phyloP scores from a whole-genome alignment of 352 stramenopile species.

The Globisporangium paroecandrum region DNA sequence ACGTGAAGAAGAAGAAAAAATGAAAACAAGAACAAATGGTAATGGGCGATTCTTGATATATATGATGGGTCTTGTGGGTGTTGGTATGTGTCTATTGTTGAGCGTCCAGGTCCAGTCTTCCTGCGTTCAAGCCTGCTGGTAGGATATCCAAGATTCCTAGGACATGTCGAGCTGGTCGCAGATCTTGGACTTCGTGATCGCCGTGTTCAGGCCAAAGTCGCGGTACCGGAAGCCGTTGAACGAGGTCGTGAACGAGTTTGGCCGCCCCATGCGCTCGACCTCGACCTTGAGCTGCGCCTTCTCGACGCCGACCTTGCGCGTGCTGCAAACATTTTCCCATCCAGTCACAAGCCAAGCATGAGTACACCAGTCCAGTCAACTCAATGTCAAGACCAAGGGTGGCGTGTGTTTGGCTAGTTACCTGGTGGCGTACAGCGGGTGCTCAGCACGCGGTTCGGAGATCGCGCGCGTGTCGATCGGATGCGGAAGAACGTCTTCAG shows the following conservation, averaged over 20 bases:
- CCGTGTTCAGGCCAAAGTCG: constrained; percentile 79
- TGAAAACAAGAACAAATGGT: constrained; percentile 11
- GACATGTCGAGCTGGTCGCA: constrained; percentile 61
- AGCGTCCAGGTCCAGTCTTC: background rate
- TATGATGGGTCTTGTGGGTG: background rate
- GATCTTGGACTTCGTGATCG: constrained; percentile 78
- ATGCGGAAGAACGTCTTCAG: constrained; percentile 49
- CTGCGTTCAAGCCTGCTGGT: background rate
- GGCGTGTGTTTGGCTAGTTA: constrained; percentile 13
- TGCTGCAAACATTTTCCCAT: constrained; percentile 20
- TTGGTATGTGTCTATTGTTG: background rate
- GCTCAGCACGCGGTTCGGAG: constrained; percentile 50
- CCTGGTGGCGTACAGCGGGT: constrained; percentile 75
- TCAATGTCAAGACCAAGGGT: background rate
- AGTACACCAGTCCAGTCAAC: background rate
- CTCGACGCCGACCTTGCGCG: constrained; percentile 65
- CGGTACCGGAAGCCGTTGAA: constrained; percentile 86
- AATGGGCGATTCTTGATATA: background rate
- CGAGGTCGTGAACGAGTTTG: constrained; percentile 77
- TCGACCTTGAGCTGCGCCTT: constrained; percentile 76
- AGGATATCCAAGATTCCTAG: background rate
- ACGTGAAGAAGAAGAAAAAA: constrained; percentile 11
- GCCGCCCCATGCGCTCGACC: constrained; percentile 51
- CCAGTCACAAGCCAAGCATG: background rate
- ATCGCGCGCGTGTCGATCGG: constrained; percentile 59